Percentiles rank a stretch among this genome's conserved stretches.
phyloP scores from a whole-genome alignment of 257 asterid species.

The Capsicum baccatum region DNA sequence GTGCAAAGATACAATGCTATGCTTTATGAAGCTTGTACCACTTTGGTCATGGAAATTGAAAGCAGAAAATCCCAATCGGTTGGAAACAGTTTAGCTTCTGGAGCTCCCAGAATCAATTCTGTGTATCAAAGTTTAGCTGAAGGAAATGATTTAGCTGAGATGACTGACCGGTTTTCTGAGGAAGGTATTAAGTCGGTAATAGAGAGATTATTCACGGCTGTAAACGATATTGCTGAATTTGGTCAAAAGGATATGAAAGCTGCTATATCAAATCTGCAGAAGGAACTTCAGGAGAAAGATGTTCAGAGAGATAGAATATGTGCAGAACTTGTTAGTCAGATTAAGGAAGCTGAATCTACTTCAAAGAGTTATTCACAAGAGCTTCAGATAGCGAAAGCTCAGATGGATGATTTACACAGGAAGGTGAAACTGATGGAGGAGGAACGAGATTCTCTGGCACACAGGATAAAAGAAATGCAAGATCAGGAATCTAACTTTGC shows the following conservation, averaged over 20 bases:
- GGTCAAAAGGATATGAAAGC: constrained; percentile 77
- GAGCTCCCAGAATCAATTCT: constrained; percentile 44
- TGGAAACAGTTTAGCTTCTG: constrained; percentile 48
- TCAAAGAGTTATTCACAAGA: constrained; percentile 66
- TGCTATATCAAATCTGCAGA: constrained; percentile 72
- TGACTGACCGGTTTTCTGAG: constrained; percentile 44
- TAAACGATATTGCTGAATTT: constrained; percentile 61
- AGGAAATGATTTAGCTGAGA: constrained; percentile 41
- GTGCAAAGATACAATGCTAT: constrained; percentile 52
- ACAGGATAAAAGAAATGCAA: constrained; percentile 60
- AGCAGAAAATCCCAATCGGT: constrained; percentile 51
- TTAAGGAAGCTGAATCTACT: constrained; percentile 81
- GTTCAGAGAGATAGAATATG: constrained; percentile 80
- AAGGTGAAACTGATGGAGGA: constrained; percentile 58
- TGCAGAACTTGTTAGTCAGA: constrained; percentile 83
- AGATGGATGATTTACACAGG: constrained; percentile 57
- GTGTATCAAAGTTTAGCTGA: constrained; percentile 46
- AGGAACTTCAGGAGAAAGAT: constrained; percentile 92
- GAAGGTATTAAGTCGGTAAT: constrained; percentile 53
- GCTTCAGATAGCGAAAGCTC: constrained; percentile 64
- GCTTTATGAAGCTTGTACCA: constrained; percentile 68
- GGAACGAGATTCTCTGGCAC: constrained; percentile 59
- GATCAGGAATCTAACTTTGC: constrained; percentile 54
- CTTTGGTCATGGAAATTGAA: constrained; percentile 65
- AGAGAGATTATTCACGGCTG: constrained; percentile 54